Conservation (phyloP, 768 basidiomycete genomes). For the Amanita jacksonii region DNA sequence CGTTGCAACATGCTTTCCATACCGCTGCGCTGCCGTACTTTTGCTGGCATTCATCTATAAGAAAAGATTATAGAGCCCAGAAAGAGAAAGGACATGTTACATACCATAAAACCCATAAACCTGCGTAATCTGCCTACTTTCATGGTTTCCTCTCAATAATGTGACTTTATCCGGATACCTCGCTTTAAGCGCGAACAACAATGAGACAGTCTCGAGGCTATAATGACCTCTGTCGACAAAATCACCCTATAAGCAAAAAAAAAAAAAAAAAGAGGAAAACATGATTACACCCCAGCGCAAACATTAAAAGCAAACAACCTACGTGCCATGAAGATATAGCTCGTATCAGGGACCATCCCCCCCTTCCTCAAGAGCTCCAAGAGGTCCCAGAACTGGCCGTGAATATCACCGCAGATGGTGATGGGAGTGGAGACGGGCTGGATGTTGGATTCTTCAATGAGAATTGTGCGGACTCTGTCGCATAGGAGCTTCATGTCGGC, state of each 20-base stretch:
- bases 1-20: conserved; percentile 96
- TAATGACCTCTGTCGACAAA: conserved; percentile 98
- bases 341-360: conserved; percentile 76
- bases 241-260: conserved; percentile 59
- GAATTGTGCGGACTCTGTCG: conserved; percentile 76
- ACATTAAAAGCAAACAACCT: conserved; percentile 31
- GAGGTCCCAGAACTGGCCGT: conserved; percentile 97
- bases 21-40: conserved; percentile 94
- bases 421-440: conserved; percentile 94
- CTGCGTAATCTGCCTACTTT: conserved; percentile 95
- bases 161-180: conserved; percentile 91
- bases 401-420: conserved; percentile 93
- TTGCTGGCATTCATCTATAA: conserved; percentile 88
- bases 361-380: conserved; percentile 84
- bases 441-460: conserved; percentile 96
- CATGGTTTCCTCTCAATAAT: conserved; percentile 89
- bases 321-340: conserved; percentile 95
- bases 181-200: conserved; percentile 84
- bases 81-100: conserved; percentile 21
- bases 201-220: conserved; percentile 88
- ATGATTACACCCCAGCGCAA: conserved; percentile 11
- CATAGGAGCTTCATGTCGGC: conserved; percentile 90
- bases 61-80: background rate
- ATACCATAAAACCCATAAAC: conserved; percentile 97
- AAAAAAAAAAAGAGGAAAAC: conserved; percentile 1